These are phyloP conservation scores for Colletotrichum spinosum DNA, from an alignment of 2,329 filamentous ascomycete genomes.

Conservation along the genomic window DNA sequence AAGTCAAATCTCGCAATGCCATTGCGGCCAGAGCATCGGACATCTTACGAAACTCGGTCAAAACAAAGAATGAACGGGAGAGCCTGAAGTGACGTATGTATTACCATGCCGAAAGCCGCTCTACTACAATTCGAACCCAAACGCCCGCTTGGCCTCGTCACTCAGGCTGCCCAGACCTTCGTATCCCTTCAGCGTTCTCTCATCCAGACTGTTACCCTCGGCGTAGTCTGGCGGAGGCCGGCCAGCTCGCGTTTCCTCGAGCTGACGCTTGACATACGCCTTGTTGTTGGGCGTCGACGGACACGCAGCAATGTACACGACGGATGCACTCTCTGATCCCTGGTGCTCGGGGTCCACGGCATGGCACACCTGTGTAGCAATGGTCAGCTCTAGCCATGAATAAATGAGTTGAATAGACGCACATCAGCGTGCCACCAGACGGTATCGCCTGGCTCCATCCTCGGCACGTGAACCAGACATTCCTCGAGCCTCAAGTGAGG, in stretches of 20 bases:
- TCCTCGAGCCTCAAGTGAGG: slow-evolving; percentile 52
- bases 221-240: slow-evolving; percentile 57
- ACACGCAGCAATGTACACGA: slow-evolving; percentile 50
- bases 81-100: background rate
- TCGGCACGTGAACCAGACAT: slow-evolving; percentile 51
- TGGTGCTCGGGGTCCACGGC: slow-evolving; percentile 53
- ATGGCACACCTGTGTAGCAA: slow-evolving; percentile 46
- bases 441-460: slow-evolving; percentile 52
- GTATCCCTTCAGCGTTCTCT: slow-evolving; percentile 23
- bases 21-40: slow-evolving; percentile 10
- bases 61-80: background rate
- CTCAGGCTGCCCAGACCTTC: slow-evolving; percentile 15
- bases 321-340: slow-evolving; percentile 47
- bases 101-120: background rate
- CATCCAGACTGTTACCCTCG: slow-evolving; percentile 47
- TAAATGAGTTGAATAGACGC: slow-evolving; percentile 33
- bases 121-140: slow-evolving; percentile 14
- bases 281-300: slow-evolving; percentile 46
- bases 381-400: background rate
- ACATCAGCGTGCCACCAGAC: slow-evolving; percentile 56
- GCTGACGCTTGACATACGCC: slow-evolving; percentile 40
- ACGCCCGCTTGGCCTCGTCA: slow-evolving; percentile 18
- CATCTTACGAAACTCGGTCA: background rate
- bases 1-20: slow-evolving; percentile 27
- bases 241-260: slow-evolving; percentile 48